A percentile compares a stretch with the other conserved stretches of the same genome.
phyloP scores from a whole-genome alignment of 2,329 filamentous ascomycete species.

The Orbilia quercus region DNA sequence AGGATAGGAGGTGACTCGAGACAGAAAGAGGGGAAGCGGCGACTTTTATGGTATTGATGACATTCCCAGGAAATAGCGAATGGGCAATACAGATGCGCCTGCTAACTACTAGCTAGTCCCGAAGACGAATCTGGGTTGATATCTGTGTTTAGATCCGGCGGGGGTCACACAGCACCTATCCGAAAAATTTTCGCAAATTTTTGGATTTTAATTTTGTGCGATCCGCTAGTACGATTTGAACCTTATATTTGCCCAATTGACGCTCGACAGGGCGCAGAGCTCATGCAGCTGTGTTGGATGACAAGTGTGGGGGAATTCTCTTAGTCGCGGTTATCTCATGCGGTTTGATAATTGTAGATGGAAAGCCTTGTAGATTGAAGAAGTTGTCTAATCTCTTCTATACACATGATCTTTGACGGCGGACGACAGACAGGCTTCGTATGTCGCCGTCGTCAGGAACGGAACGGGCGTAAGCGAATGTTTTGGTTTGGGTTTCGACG shows the following conservation, averaged over 20 bases:
- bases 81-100: constrained; percentile 1
- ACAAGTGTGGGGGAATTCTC: too few species aligned
- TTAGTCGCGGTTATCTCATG: too few species aligned
- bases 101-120: constrained; percentile 8
- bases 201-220: constrained; percentile 14
- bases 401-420: too few species aligned
- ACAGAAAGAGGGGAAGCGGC: constrained; percentile 55
- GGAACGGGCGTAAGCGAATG: constrained; percentile 17
- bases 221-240: constrained; percentile 1
- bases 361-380: too few species aligned
- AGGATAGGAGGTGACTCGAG: constrained; percentile 6
- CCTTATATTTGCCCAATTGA: not conserved
- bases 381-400: too few species aligned
- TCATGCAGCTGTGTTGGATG: not conserved
- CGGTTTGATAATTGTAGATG: too few species aligned
- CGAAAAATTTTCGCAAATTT: too few species aligned
- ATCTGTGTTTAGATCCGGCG: not conserved
- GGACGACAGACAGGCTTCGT: not conserved
- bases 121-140: constrained; percentile 32
- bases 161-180: constrained; percentile 6
- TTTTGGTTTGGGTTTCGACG: not conserved
- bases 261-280: not conserved
- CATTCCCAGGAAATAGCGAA: not conserved
- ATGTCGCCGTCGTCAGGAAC: constrained; percentile 8
- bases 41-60: constrained; percentile 24